These are phyloP conservation scores for Xanthoceras sorbifolium DNA, from an alignment of 345 rosid species.

Conservation along the genomic window DNA sequence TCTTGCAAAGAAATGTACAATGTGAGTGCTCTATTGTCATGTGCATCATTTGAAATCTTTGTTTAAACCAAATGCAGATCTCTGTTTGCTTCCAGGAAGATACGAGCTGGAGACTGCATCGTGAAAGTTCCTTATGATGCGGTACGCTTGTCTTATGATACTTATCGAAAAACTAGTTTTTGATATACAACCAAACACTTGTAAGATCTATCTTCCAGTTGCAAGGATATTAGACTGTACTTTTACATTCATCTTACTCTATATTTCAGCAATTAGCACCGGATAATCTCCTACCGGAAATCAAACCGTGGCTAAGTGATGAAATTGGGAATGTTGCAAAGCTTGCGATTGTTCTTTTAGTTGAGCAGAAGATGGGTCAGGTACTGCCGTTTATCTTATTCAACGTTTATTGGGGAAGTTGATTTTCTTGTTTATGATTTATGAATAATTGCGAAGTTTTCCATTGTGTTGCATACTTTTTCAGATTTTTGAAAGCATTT, in stretches of 20 bases:
- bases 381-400: slow-evolving; percentile 33
- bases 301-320: slow-evolving; percentile 41
- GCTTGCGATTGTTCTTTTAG: slow-evolving; percentile 62
- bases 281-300: slow-evolving; percentile 53
- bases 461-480: background rate
- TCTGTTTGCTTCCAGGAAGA: slow-evolving; percentile 57
- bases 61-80: slow-evolving; percentile 45
- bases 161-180: slow-evolving; percentile 5
- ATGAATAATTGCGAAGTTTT: slow-evolving; percentile 3
- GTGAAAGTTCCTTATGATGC: slow-evolving; percentile 64
- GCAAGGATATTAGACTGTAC: slow-evolving; percentile 10
- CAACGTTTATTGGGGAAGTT: slow-evolving; percentile 4
- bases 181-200: background rate
- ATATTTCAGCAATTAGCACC: slow-evolving; percentile 66
- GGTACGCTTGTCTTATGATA: slow-evolving; percentile 34
- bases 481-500: background rate
- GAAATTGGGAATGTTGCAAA: slow-evolving; percentile 54
- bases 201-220: background rate
- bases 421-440: background rate
- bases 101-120: slow-evolving; percentile 67
- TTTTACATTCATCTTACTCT: slow-evolving; percentile 19
- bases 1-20: background rate
- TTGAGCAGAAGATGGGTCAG: slow-evolving; percentile 51
- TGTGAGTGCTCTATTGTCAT: background rate
- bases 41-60: background rate